Base-by-base conservation (phyloP, 1,284 basidiomycete species). In the Sphagnurus paluster region DNA sequence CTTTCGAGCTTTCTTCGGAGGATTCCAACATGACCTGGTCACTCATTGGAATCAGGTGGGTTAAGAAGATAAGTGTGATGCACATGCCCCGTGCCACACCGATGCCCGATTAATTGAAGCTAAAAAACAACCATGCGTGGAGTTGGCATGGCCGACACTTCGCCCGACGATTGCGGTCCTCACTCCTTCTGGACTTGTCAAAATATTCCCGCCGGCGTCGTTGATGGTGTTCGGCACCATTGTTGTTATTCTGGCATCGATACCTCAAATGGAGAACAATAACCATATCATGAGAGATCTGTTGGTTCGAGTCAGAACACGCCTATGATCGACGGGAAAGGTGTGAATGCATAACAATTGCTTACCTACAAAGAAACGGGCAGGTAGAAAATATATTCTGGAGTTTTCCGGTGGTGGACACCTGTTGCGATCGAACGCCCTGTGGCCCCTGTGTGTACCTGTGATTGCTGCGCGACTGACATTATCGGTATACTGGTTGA, bases 291-390 rank as follows among this genome's bases (percentile, higher is more conserved):
- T 49, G 52, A 54, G 42, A 49, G 40, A 40, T 29, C 30, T 42
- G 7, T 16, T 4, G 42, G 46, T 30, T 43, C 39, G 52, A 54
- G 52, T 54, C 52, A 54, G 41, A 41, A 26, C n/a, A 29, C 39
- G 41, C 30, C 23, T 46, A 32, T 14, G 42, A 25, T n/a, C n/a
- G 17, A 20, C 10, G 36, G 46, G 7, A 39, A 3, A 43, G n/a
- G n/a, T 42, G 41, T 41, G 19, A 8, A 47, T n/a, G n/a, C n/a
- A n/a, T n/a, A n/a, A n/a, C n/a, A n/a, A n/a, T n/a, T n/a, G n/a
- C 43, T 49, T 49, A 44, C 45, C 49, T 46, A 14, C 34, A 46
- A 45, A 10, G 32, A 41, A 4, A 14, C 29, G 5, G 6, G n/a
- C 7, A 32, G 6, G 29, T 5, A 10, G 10, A 14, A 30, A 46